phyloP scores from a whole-genome alignment of 495 filamentous ascomycete species.

The Niebla homalea region DNA sequence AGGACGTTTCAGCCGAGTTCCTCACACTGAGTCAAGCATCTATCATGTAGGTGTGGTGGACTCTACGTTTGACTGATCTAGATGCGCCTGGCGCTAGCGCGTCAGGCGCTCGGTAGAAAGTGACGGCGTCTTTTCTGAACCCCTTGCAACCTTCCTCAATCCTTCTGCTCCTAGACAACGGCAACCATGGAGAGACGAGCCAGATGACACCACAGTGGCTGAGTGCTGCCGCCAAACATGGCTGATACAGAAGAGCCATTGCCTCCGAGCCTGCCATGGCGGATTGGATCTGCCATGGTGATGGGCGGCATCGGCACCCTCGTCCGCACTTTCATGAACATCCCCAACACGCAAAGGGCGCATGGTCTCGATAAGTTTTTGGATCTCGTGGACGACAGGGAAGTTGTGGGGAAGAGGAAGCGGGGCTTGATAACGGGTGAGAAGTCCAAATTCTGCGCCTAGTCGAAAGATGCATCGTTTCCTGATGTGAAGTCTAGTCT shows the following conservation, averaged over 20 bases:
- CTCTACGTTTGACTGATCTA: too few relatives aligned
- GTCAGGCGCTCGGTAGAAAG: too few relatives aligned
- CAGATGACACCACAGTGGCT: slow-evolving; percentile 3
- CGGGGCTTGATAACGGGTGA: slow-evolving; percentile 79
- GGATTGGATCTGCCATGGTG: slow-evolving; percentile 35
- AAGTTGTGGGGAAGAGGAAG: slow-evolving; percentile 51
- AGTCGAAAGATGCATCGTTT: not conserved
- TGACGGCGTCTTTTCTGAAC: too few relatives aligned
- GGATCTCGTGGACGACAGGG: slow-evolving; percentile 57
- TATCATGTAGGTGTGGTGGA: too few relatives aligned
- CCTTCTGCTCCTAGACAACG: too few relatives aligned
- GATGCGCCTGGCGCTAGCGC: too few relatives aligned
- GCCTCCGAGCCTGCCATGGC: slow-evolving; percentile 38
- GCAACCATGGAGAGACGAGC: not conserved
- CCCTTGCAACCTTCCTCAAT: not conserved
- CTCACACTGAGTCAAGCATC: too few relatives aligned
- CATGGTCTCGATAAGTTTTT: slow-evolving; percentile 63
- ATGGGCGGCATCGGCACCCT: slow-evolving; percentile 38
- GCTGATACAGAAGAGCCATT: slow-evolving; percentile 6
- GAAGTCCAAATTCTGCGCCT: slow-evolving; percentile 7
- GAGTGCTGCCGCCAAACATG: slow-evolving; percentile 7
- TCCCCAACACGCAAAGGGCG: slow-evolving; percentile 38
- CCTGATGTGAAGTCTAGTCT: slow-evolving; percentile 41
- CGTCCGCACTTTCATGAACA: slow-evolving; percentile 34
- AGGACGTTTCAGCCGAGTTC: too few relatives aligned